These are phyloP conservation scores for Leccinum boreale DNA, from an alignment of 768 basidiomycete species.

Conservation along the genomic window DNA sequence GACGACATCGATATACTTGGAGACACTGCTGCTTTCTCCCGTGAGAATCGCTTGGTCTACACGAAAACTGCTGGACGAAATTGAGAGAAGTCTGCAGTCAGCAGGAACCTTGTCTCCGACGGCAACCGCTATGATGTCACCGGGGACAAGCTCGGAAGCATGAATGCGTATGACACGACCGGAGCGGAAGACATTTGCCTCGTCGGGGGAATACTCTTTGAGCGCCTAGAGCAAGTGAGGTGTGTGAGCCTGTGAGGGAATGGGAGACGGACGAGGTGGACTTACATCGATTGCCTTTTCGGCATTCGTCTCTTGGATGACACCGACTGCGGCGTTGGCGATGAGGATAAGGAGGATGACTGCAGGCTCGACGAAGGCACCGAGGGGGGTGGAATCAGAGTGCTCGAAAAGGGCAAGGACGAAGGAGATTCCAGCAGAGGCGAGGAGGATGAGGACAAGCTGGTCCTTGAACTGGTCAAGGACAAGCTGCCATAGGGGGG, in stretches of 20 bases:
- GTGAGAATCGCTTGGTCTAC: slow-evolving; percentile 97
- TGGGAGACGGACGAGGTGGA: slow-evolving; percentile 6
- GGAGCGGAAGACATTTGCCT: slow-evolving; percentile 83
- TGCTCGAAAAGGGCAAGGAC: slow-evolving; percentile 87
- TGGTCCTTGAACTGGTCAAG: slow-evolving; percentile 99
- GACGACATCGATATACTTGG: slow-evolving; percentile 71
- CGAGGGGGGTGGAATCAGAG: slow-evolving; percentile 59
- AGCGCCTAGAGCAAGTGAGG: slow-evolving; percentile 59
- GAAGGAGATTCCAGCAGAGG: slow-evolving; percentile 91
- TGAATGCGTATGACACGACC: slow-evolving; percentile 71
- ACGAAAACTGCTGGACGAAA: slow-evolving; percentile 91
- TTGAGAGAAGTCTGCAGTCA: slow-evolving; percentile 84
- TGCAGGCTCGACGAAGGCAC: slow-evolving; percentile 92
- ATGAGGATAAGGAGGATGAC: slow-evolving; percentile 96
- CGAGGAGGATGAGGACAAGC: slow-evolving; percentile 94
- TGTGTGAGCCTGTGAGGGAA: neutral
- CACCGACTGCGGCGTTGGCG: slow-evolving; percentile 96
- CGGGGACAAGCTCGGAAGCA: slow-evolving; percentile 88
- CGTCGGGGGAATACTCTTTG: slow-evolving; percentile 96
- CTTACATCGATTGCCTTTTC: slow-evolving; percentile 96
- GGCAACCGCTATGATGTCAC: slow-evolving; percentile 86
- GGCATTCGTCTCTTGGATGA: slow-evolving; percentile 94
- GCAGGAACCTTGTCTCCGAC: slow-evolving; percentile 97
- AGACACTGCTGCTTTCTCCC: slow-evolving; percentile 77
- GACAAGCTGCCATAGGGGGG: slow-evolving; percentile 90